Evolutionary conservation across 2,329 filamentous ascomycete species (phyloP).

Genomic region (Colletotrichum sp.): DNA sequence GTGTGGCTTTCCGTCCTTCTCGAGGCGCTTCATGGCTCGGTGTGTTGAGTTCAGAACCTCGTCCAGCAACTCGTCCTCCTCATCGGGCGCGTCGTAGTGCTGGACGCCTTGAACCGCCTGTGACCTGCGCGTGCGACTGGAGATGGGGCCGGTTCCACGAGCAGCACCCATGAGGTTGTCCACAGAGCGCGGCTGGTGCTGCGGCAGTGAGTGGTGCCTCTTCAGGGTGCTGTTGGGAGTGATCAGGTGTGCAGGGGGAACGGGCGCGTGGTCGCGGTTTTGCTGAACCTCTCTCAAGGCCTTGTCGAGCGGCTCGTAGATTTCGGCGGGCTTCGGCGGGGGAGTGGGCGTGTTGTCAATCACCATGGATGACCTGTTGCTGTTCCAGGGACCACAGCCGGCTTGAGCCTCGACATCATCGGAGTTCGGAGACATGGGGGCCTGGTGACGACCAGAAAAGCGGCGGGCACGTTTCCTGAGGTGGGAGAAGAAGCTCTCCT

Average conservation of each 20-base stretch:
- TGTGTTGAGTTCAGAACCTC: constrained; percentile 83
- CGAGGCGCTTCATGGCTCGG: constrained; percentile 75
- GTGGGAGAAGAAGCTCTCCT: constrained; percentile 98
- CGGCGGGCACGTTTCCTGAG: constrained; percentile 90
- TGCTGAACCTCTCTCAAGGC: constrained; percentile 60
- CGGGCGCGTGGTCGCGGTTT: constrained; percentile 50
- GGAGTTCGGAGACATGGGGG: constrained; percentile 75
- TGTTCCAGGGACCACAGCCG: constrained; percentile 88
- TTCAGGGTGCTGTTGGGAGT: constrained; percentile 60
- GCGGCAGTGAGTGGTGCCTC: constrained; percentile 67
- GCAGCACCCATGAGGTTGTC: constrained; percentile 66
- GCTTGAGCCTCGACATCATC: constrained; percentile 94
- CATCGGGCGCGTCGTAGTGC: constrained; percentile 92
- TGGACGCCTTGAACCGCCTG: constrained; percentile 77
- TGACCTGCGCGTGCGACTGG: constrained; percentile 80
- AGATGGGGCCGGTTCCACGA: constrained; percentile 65
- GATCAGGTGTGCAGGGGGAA: constrained; percentile 59
- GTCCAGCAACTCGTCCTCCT: constrained; percentile 94
- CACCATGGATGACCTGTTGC: constrained; percentile 83
- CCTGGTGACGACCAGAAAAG: constrained; percentile 89
- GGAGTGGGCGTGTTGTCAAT: constrained; percentile 64
- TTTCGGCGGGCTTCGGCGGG: constrained; percentile 54
- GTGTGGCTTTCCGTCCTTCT: constrained; percentile 59
- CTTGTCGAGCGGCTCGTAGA: constrained; percentile 66
- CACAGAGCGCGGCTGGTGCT: constrained; percentile 64